Evolutionary conservation across 2,329 filamentous ascomycete species (phyloP), one percentile per base, ranked within the genome.

Genomic region (Verticillium zaregamsianum): DNA sequence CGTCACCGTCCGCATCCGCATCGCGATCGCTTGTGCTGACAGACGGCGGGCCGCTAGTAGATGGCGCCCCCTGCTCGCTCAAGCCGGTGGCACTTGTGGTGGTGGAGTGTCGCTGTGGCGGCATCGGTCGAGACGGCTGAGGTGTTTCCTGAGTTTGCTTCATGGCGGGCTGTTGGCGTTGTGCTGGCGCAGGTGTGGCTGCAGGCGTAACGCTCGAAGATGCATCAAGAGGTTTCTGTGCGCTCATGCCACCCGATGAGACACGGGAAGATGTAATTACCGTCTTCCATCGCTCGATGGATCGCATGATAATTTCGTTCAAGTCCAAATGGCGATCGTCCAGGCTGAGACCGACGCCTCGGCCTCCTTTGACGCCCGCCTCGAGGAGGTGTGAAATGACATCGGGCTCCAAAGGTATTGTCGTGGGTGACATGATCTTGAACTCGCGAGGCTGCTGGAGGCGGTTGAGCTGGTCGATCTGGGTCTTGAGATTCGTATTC

Each of bases 371-470:
- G 20, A 78, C 68, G 3, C 77, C 77, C 23, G 79, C 68, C 59
- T 85, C 82, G 28, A 79, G 77, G 32, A 84, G 65, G 57, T 79
- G 76, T 11, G 75, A 72, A 25, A 86, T 68, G 17, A 85, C 64
- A 3, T 81, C 77, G 32, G 79, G 75, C 58, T 83, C 80, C 56
- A 88, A 70, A 2, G 81, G 80, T 3, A 86, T 72, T 0, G 82
- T 86, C 7, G 77, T 73, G 0, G 86, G 85, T 0, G 81, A 74
- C 6, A 80, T 68, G 28, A 86, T 73, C 64, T 79, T 83, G 68
- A 83, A 87, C 68, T 89, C 86, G 25, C 81, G 79, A 0, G 86
- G 85, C 64, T 87, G 85, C 66, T 88, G 85, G 17, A 84, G 71
- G 8, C 81, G 80, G 66, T 82, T 85, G 28, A 88, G 71, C 52